phyloP scores from a whole-genome alignment of 495 filamentous ascomycete species.

The Parathielavia appendiculata region DNA sequence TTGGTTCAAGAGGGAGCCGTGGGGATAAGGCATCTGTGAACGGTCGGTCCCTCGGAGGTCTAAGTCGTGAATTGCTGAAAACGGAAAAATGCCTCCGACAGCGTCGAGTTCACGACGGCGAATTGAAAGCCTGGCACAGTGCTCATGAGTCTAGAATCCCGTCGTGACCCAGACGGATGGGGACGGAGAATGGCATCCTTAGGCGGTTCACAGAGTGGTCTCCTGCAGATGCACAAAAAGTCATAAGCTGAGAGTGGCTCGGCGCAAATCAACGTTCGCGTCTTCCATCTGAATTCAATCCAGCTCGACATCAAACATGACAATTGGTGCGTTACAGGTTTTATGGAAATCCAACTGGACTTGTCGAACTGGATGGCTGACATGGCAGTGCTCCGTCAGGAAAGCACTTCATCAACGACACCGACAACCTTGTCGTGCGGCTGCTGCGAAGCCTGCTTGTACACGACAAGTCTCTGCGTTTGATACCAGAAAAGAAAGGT shows the following conservation, averaged over 20 bases:
- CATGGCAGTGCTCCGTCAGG: background rate
- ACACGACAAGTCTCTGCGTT: background rate
- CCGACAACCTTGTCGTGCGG: conserved; percentile 2
- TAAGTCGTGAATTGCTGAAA: no score
- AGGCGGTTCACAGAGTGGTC: background rate
- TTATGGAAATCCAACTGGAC: background rate
- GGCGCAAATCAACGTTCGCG: background rate
- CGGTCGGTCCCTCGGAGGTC: no score
- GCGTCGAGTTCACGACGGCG: no score
- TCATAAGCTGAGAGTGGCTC: background rate
- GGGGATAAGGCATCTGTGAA: background rate
- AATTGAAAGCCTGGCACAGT: no score
- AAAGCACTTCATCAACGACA: background rate
- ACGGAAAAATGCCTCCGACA: no score
- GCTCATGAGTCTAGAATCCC: no score
- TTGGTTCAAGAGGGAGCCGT: background rate
- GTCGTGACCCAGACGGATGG: no score
- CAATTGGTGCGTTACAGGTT: background rate
- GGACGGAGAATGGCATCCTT: no score
- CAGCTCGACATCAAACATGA: background rate
- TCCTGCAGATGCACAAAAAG: background rate
- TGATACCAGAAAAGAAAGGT: conserved; percentile 1
- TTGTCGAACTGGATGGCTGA: background rate
- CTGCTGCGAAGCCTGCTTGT: background rate
- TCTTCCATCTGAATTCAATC: background rate